A percentile compares a stretch with the other conserved stretches of the same genome.
Conservation (phyloP, 306 rosid genomes). For the Dryas octopetala region DNA sequence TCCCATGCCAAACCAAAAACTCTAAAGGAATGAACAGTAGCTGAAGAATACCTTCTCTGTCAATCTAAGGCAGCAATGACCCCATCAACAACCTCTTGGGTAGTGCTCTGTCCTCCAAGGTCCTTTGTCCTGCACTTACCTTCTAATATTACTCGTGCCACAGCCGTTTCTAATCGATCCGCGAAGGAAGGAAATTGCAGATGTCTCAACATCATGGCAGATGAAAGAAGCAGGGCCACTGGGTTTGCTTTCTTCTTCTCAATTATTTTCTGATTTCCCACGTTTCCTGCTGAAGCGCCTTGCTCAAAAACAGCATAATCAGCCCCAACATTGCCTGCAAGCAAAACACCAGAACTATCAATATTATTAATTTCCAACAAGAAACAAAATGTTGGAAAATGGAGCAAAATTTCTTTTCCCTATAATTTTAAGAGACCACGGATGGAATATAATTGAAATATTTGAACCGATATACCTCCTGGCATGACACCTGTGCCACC, state of each 20-base stretch:
- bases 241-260: constrained; percentile 72
- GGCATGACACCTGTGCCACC: constrained; percentile 96
- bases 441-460: neutral
- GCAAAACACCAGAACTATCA: constrained; percentile 12
- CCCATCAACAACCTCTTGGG: constrained; percentile 72
- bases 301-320: constrained; percentile 81
- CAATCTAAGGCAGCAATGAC: constrained; percentile 59
- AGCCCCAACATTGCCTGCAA: constrained; percentile 83
- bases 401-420: neutral
- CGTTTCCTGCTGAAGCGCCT: constrained; percentile 92
- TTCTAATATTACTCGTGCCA: constrained; percentile 51
- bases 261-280: constrained; percentile 54
- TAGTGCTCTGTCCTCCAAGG: constrained; percentile 78
- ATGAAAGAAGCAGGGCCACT: constrained; percentile 77
- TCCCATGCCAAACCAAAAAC: constrained; percentile 13
- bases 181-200: constrained; percentile 81
- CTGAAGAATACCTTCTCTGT: constrained; percentile 13
- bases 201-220: constrained; percentile 93
- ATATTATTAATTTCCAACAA: neutral
- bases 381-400: neutral
- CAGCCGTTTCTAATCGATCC: constrained; percentile 72
- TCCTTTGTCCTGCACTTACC: constrained; percentile 66
- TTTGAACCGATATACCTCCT: constrained; percentile 51
- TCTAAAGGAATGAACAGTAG: neutral
- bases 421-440: neutral